Conservation (phyloP, 495 filamentous ascomycete genomes). For the Immersiella caudata region DNA sequence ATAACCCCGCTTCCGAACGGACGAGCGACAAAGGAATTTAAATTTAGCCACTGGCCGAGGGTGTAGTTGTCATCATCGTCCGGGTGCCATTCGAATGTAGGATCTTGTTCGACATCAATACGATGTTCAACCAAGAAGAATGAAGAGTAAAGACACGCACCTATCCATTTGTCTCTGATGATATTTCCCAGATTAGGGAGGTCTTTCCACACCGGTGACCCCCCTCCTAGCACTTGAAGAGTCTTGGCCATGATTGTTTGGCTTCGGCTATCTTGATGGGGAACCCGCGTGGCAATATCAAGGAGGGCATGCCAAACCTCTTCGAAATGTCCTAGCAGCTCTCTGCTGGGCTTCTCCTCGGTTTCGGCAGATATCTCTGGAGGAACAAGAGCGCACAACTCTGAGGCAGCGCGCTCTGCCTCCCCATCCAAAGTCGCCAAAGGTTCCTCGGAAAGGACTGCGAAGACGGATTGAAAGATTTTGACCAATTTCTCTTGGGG, state of each 20-base stretch:
- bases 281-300: constrained; percentile 16
- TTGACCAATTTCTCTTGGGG: constrained; percentile 12
- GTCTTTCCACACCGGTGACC: constrained; percentile 14
- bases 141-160: constrained; percentile 19
- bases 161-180: constrained; percentile 19
- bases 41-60: no score
- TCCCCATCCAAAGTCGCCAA: constrained; percentile 15
- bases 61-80: no score
- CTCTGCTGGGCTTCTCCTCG: background rate
- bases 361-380: constrained; percentile 7
- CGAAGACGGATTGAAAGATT: constrained; percentile 13
- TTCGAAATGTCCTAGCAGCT: constrained; percentile 9
- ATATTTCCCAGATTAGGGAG: constrained; percentile 15
- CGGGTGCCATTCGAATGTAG: constrained; percentile 18
- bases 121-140: background rate
- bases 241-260: constrained; percentile 13
- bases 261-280: constrained; percentile 10
- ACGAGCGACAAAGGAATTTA: constrained; percentile 19
- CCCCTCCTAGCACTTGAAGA: constrained; percentile 11
- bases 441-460: constrained; percentile 6
- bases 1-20: no score
- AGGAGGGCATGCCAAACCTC: constrained; percentile 15
- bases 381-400: constrained; percentile 9
- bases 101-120: constrained; percentile 10
- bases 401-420: constrained; percentile 15